Evolutionary conservation across 2,329 filamentous ascomycete genomes (phyloP).

Genomic region (Verticillium zaregamsianum): DNA sequence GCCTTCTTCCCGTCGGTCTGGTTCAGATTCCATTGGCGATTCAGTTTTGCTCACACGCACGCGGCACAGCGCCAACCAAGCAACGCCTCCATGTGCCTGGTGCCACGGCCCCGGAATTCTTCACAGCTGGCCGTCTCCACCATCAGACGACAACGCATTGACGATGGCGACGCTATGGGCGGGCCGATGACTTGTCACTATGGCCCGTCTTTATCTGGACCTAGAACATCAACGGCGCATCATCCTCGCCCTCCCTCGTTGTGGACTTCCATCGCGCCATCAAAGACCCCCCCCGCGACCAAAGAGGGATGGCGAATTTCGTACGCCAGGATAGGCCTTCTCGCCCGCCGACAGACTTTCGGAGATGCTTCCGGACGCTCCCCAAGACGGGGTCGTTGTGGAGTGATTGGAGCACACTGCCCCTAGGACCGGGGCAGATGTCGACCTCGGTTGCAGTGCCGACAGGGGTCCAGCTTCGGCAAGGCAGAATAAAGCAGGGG

Average conservation of each 20-base stretch:
- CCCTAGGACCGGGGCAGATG: not conserved
- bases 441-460: not conserved
- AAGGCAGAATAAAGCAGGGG: not conserved
- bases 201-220: not conserved
- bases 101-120: not conserved
- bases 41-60: not conserved
- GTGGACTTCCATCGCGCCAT: too few species aligned
- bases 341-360: not conserved
- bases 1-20: not conserved
- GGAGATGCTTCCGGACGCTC: not conserved
- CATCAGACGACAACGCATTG: not conserved
- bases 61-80: not conserved
- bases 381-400: not conserved
- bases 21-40: not conserved
- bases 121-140: not conserved
- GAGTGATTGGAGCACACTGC: not conserved
- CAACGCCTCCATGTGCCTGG: not conserved
- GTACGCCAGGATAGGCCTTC: not conserved
- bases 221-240: not conserved
- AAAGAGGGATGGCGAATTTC: not conserved
- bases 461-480: not conserved
- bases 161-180: not conserved
- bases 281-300: too few species aligned
- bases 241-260: not conserved
- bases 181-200: not conserved